A percentile compares a stretch with the other conserved stretches of the same genome.
Evolutionary conservation across 2,329 filamentous ascomycete species (phyloP).

Genomic region (Ophiocordyceps camponoti-rufipedis): DNA sequence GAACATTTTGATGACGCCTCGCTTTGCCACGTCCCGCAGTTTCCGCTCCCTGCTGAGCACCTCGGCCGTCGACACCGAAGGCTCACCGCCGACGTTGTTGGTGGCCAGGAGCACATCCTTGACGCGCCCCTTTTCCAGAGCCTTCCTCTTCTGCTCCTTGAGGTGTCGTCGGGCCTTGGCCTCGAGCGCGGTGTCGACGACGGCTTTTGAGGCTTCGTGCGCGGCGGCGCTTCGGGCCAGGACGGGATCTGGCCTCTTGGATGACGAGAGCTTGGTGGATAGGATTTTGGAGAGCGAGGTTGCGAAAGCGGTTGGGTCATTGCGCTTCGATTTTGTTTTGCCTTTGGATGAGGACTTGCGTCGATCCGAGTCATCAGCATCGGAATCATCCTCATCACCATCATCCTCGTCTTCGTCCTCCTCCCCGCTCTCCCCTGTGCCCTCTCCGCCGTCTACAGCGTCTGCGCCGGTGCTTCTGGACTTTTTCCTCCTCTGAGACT

Average conservation of each 20-base stretch:
- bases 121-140: conserved; percentile 72
- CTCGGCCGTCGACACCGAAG: conserved; percentile 28
- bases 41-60: conserved; percentile 57
- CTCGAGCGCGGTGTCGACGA: conserved; percentile 63
- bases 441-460: conserved; percentile 6
- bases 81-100: conserved; percentile 24
- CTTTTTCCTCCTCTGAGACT: conserved; percentile 5
- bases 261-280: conserved; percentile 66
- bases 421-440: conserved; percentile 11
- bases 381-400: conserved; percentile 20
- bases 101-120: conserved; percentile 62
- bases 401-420: conserved; percentile 5
- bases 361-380: conserved; percentile 14
- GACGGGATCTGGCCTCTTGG: conserved; percentile 78
- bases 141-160: conserved; percentile 60
- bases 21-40: conserved; percentile 72
- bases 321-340: conserved; percentile 56
- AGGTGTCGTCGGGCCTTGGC: conserved; percentile 63
- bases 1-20: conserved; percentile 90
- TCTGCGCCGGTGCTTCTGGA: not conserved
- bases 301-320: conserved; percentile 80
- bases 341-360: conserved; percentile 6
- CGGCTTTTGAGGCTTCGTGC: conserved; percentile 50
- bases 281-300: conserved; percentile 89
- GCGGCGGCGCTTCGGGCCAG: conserved; percentile 66